phyloP scores from a whole-genome alignment of 73 alveolate genomes.

The Symbiodinium natans region DNA sequence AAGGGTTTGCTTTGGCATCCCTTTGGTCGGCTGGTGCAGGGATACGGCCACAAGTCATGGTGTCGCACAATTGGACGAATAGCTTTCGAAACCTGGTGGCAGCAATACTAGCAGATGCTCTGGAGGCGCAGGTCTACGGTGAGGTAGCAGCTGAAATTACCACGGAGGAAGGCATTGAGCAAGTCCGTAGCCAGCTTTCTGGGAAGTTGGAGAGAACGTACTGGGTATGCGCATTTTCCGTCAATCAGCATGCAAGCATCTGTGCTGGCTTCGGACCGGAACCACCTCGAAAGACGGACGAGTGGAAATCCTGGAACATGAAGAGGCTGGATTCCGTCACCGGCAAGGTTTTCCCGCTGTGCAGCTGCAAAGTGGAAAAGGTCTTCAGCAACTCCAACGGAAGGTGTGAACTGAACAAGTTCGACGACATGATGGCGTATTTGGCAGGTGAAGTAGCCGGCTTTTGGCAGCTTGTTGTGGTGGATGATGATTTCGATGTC shows the following conservation, averaged over 20 bases:
- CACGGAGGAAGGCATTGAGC: not conserved
- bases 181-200: not conserved
- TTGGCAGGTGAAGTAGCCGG: not conserved
- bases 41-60: slow-evolving; percentile 12
- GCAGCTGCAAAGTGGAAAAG: slow-evolving; percentile 10
- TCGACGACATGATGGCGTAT: slow-evolving; percentile 56
- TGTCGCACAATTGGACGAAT: slow-evolving; percentile 48
- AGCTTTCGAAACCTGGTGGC: not conserved
- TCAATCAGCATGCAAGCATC: slow-evolving; percentile 49
- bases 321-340: slow-evolving; percentile 20
- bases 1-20: not conserved
- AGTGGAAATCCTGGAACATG: not conserved
- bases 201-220: not conserved
- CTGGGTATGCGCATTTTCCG: slow-evolving; percentile 25
- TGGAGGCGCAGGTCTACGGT: not conserved
- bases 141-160: not conserved
- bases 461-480: slow-evolving; percentile 1
- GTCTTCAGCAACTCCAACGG: not conserved
- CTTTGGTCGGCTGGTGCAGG: not conserved
- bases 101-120: slow-evolving; percentile 34
- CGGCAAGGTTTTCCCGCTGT: not conserved
- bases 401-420: slow-evolving; percentile 38
- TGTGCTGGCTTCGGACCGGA: slow-evolving; percentile 50
- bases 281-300: not conserved
- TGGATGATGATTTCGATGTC: not conserved